Base-by-base conservation (phyloP, 257 asterid genomes). In the Nicotiana tabacum region DNA sequence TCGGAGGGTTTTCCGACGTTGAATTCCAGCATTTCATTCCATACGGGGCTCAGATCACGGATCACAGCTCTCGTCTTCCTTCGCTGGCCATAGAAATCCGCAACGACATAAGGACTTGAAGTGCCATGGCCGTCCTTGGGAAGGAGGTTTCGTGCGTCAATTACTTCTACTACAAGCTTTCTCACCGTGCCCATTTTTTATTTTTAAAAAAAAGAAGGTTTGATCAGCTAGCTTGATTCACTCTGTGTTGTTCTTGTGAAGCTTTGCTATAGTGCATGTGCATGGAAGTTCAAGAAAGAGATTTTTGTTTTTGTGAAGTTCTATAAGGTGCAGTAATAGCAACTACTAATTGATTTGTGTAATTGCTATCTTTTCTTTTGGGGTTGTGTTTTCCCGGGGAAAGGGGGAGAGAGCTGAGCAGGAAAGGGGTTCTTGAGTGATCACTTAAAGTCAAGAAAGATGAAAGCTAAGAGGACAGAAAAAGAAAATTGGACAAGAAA, bases 121-220 rank as follows among this genome's bases (percentile, higher is more conserved):
- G 97, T 81, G 6, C 98, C 98, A 15, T 92, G 97, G 10, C 98
- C 98, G 66, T 95, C 98, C 81, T 93, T 95, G 0, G 98, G 98
- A 1, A 72, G 80, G 3, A 95, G 95, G 55, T 90, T 89, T 16
- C 97, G 90, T 3, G 97, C 98, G 29, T 95, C 98, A 0, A 89
- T 83, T 17, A 93, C 95, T 82, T 95, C 98, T 0, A 95, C 98
- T 53, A 91, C 77, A 32, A 95, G 98, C 83, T 92, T 93, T 15
- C 92, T 88, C 5, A 80, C 84, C 0, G 82, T 82, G 39, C 82
- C 93, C 98, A 93, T 95, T 53, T 5, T 8, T 2, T 43, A 1
- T 7, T 43, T 7, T 0, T 21, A 21, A 43, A 43, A 32, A 53
- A 15, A 5, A 17, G 2, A 43, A 43, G 10, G 10, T 43, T 43